These are phyloP conservation scores for Alternaria sp. DNA, from an alignment of 2,329 filamentous ascomycete genomes.

Conservation along the genomic window DNA sequence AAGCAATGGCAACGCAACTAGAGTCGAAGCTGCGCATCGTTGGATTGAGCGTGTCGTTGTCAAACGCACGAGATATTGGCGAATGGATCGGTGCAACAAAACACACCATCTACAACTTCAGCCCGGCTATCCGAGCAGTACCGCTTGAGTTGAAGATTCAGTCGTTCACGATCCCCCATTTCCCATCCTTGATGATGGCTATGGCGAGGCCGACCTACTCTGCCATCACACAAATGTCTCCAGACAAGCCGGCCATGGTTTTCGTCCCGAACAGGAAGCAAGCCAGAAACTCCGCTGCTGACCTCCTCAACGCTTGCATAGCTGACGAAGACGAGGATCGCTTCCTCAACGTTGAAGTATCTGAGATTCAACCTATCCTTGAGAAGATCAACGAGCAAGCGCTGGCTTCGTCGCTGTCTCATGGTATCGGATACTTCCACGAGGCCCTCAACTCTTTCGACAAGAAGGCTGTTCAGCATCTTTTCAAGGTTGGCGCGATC, in stretches of 20 bases:
- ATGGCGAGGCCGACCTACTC: conserved; percentile 96
- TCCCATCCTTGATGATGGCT: conserved; percentile 96
- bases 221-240: conserved; percentile 84
- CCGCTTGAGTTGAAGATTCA: conserved; percentile 94
- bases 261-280: conserved; percentile 96
- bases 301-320: conserved; percentile 85
- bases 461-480: conserved; percentile 90
- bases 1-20: conserved; percentile 89
- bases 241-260: conserved; percentile 86
- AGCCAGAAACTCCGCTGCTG: conserved; percentile 82
- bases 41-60: conserved; percentile 87
- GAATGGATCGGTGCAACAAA: conserved; percentile 99
- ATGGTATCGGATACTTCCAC: conserved; percentile 97
- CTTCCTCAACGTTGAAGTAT: conserved; percentile 83
- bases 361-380: conserved; percentile 82
- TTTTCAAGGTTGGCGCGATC: conserved; percentile 88
- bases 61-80: conserved; percentile 91
- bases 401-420: conserved; percentile 85
- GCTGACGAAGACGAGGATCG: conserved; percentile 91
- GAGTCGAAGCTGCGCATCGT: conserved; percentile 86
- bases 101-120: conserved; percentile 99
- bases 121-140: conserved; percentile 85
- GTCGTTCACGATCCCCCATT: conserved; percentile 93
- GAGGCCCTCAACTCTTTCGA: conserved; percentile 89
- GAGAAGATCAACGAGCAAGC: conserved; percentile 84